Conservation (phyloP, 768 basidiomycete genomes). For the Podaxis sp. region DNA sequence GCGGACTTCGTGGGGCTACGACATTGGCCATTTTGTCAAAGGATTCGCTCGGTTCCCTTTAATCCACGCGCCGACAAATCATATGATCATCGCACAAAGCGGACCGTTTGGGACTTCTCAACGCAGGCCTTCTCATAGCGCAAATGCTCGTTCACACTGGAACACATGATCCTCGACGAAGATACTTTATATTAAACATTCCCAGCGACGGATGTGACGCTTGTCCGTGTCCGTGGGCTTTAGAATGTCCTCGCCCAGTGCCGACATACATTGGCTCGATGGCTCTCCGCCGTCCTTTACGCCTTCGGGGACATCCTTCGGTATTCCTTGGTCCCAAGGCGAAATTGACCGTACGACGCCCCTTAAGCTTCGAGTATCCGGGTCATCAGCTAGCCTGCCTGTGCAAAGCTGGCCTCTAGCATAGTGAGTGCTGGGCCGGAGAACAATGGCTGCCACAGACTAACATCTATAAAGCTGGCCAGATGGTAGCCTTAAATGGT, state of each 20-base stretch:
- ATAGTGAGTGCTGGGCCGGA: slow-evolving; percentile 23
- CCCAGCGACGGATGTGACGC: background rate
- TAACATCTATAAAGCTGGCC: slow-evolving; percentile 29
- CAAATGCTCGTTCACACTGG: background rate
- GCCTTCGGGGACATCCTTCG: slow-evolving; percentile 34
- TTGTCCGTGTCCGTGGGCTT: slow-evolving; percentile 11
- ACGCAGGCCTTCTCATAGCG: slow-evolving; percentile 3
- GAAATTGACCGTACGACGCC: slow-evolving; percentile 36
- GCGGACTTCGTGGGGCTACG: background rate
- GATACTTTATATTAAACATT: background rate
- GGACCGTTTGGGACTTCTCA: background rate
- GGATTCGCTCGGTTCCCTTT: background rate
- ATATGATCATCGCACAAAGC: background rate
- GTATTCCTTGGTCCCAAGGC: slow-evolving; percentile 35
- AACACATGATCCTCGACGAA: slow-evolving; percentile 11
- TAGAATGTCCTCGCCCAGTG: slow-evolving; percentile 19
- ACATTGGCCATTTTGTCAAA: background rate
- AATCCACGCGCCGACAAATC: background rate
- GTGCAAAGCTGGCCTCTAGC: slow-evolving; percentile 34
- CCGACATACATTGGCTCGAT: slow-evolving; percentile 33
- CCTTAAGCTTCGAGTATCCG: slow-evolving; percentile 16
- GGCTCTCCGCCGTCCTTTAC: slow-evolving; percentile 24
- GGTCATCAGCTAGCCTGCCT: slow-evolving; percentile 11
- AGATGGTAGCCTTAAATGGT: slow-evolving; percentile 38
- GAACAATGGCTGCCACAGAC: background rate